A percentile compares a stretch with the other conserved stretches of the same genome.
Evolutionary conservation across 108 stramenopile genomes (phyloP).

Genomic region (Stephanodiscus triporus): DNA sequence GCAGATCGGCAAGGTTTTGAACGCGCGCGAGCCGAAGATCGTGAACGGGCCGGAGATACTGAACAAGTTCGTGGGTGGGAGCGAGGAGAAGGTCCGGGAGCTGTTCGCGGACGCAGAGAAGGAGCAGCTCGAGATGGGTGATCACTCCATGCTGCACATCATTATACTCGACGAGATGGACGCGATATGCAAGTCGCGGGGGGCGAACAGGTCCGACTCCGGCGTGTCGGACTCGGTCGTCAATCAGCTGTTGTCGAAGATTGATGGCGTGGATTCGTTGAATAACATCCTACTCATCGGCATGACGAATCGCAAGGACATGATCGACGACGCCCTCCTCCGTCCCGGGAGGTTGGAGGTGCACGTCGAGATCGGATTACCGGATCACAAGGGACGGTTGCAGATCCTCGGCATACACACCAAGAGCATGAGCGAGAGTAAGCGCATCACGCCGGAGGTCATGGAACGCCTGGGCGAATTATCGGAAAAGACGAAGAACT

Average conservation of each 20-base stretch:
- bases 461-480: constrained; percentile 78
- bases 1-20: constrained; percentile 97
- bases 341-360: constrained; percentile 98
- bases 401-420: constrained; percentile 98
- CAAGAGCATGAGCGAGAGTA: constrained; percentile 85
- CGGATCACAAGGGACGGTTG: constrained; percentile 90
- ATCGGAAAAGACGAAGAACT: constrained; percentile 94
- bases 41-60: constrained; percentile 99
- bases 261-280: constrained; percentile 98
- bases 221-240: constrained; percentile 98
- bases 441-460: constrained; percentile 84
- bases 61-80: constrained; percentile 97
- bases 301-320: constrained; percentile 99
- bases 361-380: constrained; percentile 98
- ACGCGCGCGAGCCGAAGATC: constrained; percentile 97
- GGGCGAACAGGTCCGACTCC: constrained; percentile 89
- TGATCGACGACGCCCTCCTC: constrained; percentile 98
- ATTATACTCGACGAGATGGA: constrained; percentile 99
- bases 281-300: constrained; percentile 99
- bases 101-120: constrained; percentile 94
- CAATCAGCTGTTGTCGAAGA: constrained; percentile 98
- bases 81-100: constrained; percentile 97
- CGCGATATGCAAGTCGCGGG: constrained; percentile 97
- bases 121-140: constrained; percentile 92
- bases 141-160: constrained; percentile 96